Base-by-base conservation (phyloP, 306 rosid species). In the Ziziphus jujuba region DNA sequence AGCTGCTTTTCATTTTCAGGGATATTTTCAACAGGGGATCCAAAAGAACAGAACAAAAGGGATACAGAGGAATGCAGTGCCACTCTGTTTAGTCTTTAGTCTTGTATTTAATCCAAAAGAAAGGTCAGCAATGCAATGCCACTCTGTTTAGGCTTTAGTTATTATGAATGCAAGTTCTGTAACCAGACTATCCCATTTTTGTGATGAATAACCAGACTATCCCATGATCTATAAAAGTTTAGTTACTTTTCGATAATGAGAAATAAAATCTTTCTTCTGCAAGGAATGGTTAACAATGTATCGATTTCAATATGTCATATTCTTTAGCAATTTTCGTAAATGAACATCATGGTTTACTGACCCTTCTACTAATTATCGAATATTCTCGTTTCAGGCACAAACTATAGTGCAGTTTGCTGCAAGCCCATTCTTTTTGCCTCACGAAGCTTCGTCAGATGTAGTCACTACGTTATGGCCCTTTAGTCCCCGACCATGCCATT, bases 331-430 rank as follows among this genome's bases (percentile, higher is more conserved):
- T 28, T 28, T 28, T 28, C 9, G 43, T 17, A n/a, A 50, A 50
- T 9, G 2, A 17, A 8, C 28, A 34, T 20, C 43, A 59, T 33
- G 19, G 13, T 21, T 12, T 9, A 36, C 51, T 61, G 6, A 21
- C 33, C 13, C 44, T 45, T 35, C 23, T 23, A 45, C 22, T 9
- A 52, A 15, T 3, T 45, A 7, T 43, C 4, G 4, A 28, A 8
- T 62, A 24, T 22, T 62, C 33, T 13, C 2, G 15, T 33, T 65
- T 9, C 69, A 65, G 69, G 69, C 69, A 5, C 57, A 17, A 12
- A 33, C 31, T 25, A 31, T 50, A 28, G 49, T 65, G 59, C 58
- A 50, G 47, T 28, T 65, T 28, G 69, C 69, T 28, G 69, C 57
- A 10, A 65, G 69, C 8, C 57, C 48, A 12, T 23, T 65, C 59